Base-by-base conservation (phyloP, 2,329 filamentous ascomycete genomes). In the Huntiella omanensis region DNA sequence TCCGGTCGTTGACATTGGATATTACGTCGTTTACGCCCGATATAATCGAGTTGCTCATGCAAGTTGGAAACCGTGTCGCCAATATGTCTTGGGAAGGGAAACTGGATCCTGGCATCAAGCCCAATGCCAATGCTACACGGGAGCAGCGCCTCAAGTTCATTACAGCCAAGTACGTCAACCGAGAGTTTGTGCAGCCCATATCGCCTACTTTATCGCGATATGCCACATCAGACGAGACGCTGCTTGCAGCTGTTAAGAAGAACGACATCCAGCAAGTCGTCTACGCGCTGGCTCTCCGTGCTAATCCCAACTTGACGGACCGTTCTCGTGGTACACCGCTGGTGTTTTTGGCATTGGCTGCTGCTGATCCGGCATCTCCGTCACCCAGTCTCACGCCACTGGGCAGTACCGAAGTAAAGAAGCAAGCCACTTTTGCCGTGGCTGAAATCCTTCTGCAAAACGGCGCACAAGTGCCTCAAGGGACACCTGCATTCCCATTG, bases 61-160 rank as follows among this genome's bases (percentile, higher is more conserved):
- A 88, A 49, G 77, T 98, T 52, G 92, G 92, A 51, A 98, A 98
- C 59, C 77, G 87, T 43, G 77, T 95, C 44, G 91, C 87, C 55
- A 98, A 98, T 62, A 88, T 88, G 79, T 71, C 98, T 15, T 98
- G 87, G 85, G 91, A 98, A 64, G 80, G 86, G 11, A 83, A 67
- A 51, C 69, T 96, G 17, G 85, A 95, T 49, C 71, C 71, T 17
- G 65, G 71, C 4, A 56, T 73, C 40, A 96, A 94, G 58, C 86
- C 85, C 4, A 66, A 69, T 1, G 71, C 84, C 0, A 77, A 80
- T 54, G 84, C 87, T 17, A 87, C 78, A 4, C 76, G 91, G 36
- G 91, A 98, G 59, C 84, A 94, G 60, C 76, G 91, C 16, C 68
- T 96, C n/a, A 81, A 74, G 54, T 98, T 95, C 60, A 96, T 98